These are phyloP conservation scores for Thraustochytrium striatum DNA, from an alignment of 352 stramenopile genomes.

Conservation along the genomic window DNA sequence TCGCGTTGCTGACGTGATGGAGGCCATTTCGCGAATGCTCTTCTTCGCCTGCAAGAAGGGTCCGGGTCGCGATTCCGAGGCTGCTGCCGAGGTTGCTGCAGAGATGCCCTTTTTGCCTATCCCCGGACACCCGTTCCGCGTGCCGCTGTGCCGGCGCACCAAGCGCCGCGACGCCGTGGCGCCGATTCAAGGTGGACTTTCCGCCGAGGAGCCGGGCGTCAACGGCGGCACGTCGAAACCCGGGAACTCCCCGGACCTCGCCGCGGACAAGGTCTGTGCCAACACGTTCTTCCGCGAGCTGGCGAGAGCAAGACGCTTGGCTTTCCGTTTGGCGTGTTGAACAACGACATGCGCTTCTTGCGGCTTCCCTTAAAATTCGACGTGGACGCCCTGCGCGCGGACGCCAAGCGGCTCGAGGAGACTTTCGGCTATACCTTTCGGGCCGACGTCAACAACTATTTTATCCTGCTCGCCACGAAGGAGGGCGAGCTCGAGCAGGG, in stretches of 20 bases:
- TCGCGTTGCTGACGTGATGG: conserved; percentile 14
- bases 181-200: too few relatives aligned
- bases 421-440: conserved; percentile 23
- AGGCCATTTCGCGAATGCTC: conserved; percentile 9
- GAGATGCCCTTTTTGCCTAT: too few relatives aligned
- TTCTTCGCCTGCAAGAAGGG: conserved; percentile 26
- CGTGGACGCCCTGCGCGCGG: not conserved
- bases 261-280: too few relatives aligned
- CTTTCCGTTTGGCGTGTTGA: too few relatives aligned
- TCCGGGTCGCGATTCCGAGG: too few relatives aligned
- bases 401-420: not conserved
- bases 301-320: too few relatives aligned
- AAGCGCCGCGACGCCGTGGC: not conserved
- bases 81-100: too few relatives aligned
- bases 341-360: too few relatives aligned
- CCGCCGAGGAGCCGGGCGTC: too few relatives aligned
- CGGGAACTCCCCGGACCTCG: too few relatives aligned
- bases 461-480: conserved; percentile 31
- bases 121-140: not conserved
- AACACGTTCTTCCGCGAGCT: too few relatives aligned
- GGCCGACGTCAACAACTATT: conserved; percentile 47
- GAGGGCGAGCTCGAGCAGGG: conserved; percentile 13
- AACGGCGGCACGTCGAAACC: too few relatives aligned
- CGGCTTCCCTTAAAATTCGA: conserved; percentile 37
- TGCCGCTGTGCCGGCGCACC: not conserved